A percentile compares a stretch with the other conserved stretches of the same genome.
phyloP scores from a whole-genome alignment of 257 asterid species.

The Solanum chiquidenum region DNA sequence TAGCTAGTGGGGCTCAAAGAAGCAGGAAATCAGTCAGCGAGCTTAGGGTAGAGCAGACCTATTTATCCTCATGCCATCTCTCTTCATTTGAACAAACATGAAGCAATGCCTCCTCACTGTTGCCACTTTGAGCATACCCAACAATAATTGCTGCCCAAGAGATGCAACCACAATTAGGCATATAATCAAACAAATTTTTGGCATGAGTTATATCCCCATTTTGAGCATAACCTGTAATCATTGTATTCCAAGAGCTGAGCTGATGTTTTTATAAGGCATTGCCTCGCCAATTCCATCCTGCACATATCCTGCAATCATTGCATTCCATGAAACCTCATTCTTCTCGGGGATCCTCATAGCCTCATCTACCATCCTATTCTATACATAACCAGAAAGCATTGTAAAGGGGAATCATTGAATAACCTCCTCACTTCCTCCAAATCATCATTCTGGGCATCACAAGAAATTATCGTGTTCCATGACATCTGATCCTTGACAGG shows the following conservation, averaged over 20 bases:
- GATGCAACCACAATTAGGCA: constrained; percentile 73
- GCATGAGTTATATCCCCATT: constrained; percentile 51
- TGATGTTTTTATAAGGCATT: constrained; percentile 64
- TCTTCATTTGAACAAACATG: constrained; percentile 50
- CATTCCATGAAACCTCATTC: constrained; percentile 80
- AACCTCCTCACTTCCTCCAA: constrained; percentile 55
- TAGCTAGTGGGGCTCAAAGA: neutral
- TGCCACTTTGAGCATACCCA: constrained; percentile 68
- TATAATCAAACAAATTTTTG: constrained; percentile 48
- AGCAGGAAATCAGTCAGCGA: neutral
- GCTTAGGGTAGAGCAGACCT: constrained; percentile 13
- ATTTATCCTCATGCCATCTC: constrained; percentile 54
- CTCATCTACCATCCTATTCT: constrained; percentile 60
- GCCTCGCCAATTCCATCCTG: constrained; percentile 57
- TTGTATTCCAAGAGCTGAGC: constrained; percentile 96
- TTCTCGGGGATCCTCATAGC: constrained; percentile 68
- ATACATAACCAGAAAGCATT: constrained; percentile 75
- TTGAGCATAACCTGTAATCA: constrained; percentile 83
- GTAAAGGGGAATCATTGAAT: constrained; percentile 72
- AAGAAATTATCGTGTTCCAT: too few relatives aligned
- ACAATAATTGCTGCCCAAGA: constrained; percentile 94
- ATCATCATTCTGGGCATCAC: constrained; percentile 34
- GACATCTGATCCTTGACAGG: constrained; percentile 54
- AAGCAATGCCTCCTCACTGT: constrained; percentile 47
- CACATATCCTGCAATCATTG: constrained; percentile 89